Evolutionary conservation across 495 filamentous ascomycete species (phyloP), one percentile per base, ranked within the genome.

Genomic region (Daldinia bambusicola): DNA sequence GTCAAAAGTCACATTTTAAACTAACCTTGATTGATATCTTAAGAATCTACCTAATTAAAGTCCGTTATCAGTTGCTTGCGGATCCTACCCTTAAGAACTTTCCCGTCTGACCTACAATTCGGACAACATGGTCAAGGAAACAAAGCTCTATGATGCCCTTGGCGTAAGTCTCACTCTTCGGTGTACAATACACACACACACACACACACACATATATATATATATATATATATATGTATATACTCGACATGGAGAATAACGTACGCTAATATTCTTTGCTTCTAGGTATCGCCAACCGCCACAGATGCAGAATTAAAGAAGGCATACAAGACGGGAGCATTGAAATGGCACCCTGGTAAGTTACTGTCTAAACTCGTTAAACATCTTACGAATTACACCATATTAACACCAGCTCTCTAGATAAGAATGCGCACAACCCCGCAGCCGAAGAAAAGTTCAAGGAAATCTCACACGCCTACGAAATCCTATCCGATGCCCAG

Each of bases 401-500:
- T 69, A 53, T 75, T 81, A 56, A 80, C 66, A 6, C 30, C 43
- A 45, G 45, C 40, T 62, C 58, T 72, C 59, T 72, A 97, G 95
- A 99, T 83, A 99, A 99, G 87, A 98, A 98, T 80, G 88, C 89
- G 51, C 89, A 95, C 83, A 95, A 95, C 84, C 94, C 94, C 43
- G 92, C 92, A 30, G 93, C 95, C 48, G 93, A 93, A 59, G 93
- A 97, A 57, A 98, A 97, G 80, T 98, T 99, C 89, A 98, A 98
- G 84, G 95, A 98, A 75, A 86, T 98, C 55, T 96, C 93, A 60
- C 90, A 94, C 71, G 95, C 95, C 36, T 98, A 98, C 80, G 96
- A 99, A 82, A 87, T 92, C 69, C 89, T 99, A 20, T 94, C 91
- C 65, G 96, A 99, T 74, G 80, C 92, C 30, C 89, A 98, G 80